Percentiles rank a stretch among this genome's conserved stretches.
Evolutionary conservation across 2,329 filamentous ascomycete genomes (phyloP).

Genomic region (Claviceps spartinae): DNA sequence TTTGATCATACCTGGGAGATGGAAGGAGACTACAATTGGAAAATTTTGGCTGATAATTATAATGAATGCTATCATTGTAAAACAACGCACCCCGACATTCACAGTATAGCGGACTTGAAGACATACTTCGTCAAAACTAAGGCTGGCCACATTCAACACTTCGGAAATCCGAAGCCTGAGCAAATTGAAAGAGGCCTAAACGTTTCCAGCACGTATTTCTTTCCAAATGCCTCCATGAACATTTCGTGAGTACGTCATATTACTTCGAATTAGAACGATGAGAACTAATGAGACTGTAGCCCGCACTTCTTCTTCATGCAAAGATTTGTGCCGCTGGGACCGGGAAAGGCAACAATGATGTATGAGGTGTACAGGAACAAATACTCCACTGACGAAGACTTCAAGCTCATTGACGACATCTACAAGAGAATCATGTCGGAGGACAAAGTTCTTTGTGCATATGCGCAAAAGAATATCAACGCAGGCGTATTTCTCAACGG

Average conservation of each 20-base stretch:
- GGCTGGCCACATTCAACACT: constrained; percentile 36
- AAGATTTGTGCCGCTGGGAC: constrained; percentile 41
- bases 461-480: constrained; percentile 47
- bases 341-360: constrained; percentile 39
- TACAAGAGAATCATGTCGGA: constrained; percentile 52
- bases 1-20: constrained; percentile 46
- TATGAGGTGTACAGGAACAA: constrained; percentile 53
- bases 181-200: constrained; percentile 33
- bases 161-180: constrained; percentile 30
- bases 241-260: constrained; percentile 28
- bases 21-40: constrained; percentile 46
- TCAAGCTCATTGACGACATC: constrained; percentile 41
- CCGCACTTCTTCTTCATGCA: constrained; percentile 53
- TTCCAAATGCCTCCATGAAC: constrained; percentile 37
- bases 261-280: neutral
- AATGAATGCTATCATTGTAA: constrained; percentile 54
- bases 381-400: constrained; percentile 43
- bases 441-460: constrained; percentile 48
- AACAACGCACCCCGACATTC: constrained; percentile 43
- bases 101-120: constrained; percentile 41
- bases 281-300: constrained; percentile 14
- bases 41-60: constrained; percentile 48
- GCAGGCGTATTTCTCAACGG: constrained; percentile 49
- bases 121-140: constrained; percentile 39
- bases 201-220: constrained; percentile 34